Base-by-base conservation (phyloP, 1,284 basidiomycete genomes). In the Cryptococcus neoformans region DNA sequence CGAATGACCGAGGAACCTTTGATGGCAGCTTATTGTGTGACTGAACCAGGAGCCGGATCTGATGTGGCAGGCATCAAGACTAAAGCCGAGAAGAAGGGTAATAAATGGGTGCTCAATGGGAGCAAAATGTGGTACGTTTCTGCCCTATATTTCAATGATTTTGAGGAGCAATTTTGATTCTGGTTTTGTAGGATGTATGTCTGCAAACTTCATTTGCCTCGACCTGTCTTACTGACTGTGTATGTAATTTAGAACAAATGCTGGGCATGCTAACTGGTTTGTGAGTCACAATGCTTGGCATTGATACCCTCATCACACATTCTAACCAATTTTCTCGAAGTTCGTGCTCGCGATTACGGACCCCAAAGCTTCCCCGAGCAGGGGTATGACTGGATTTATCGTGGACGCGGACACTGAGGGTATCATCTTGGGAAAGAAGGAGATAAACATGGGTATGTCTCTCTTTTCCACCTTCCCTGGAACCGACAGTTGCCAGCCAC, bases 321-420 rank as follows among this genome's bases (percentile, higher is more conserved):
- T 39, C 6, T 36, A 12, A 35, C 47, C 37, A 36, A 49, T 36
- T 16, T 5, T 5, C 12, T 47, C 17, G 1, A 49, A 72, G 71
- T 83, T 83, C 64, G 81, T 83, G 4, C 76, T 83, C 17, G 82
- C 82, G 38, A 79, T 80, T 51, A 83, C 81, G 16, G 81, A 83
- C 64, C 67, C 79, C 0, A 50, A 60, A 6, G 79, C 77, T 6
- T 77, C 80, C 36, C 71, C 79, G 3, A 76, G 75, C 66, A 81
- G 79, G 63, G 73, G 79, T 9, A 80, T 83, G 78, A 80, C 80
- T 0, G 82, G 82, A 2, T 83, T 83, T 59, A 80, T 83, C 28
- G 81, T 83, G 35, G 82, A 83, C 48, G 81, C 76, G 14, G 78
- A 82, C 60, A 67, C 79, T 0, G 72, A 74, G 0, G 82, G 82